phyloP scores from a whole-genome alignment of 495 filamentous ascomycete species.

The Neurospora discreta region DNA sequence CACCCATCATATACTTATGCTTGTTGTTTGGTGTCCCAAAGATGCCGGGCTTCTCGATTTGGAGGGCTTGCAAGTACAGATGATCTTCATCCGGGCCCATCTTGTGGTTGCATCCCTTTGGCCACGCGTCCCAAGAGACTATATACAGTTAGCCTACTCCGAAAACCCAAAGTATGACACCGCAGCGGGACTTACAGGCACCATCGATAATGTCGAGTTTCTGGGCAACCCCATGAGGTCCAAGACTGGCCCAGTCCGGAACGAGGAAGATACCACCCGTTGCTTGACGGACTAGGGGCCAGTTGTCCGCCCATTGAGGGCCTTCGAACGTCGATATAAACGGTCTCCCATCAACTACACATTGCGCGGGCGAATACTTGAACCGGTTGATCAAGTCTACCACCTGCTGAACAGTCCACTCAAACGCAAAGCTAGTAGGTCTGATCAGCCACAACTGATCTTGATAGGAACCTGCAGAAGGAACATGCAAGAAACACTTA shows the following conservation, averaged over 20 bases:
- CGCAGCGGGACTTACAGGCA: conserved; percentile 28
- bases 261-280: conserved; percentile 46
- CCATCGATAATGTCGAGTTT: conserved; percentile 46
- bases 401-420: conserved; percentile 46
- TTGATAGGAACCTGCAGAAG: neutral
- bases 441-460: neutral
- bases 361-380: conserved; percentile 39
- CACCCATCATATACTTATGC: conserved; percentile 61
- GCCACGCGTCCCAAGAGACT: conserved; percentile 69
- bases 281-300: conserved; percentile 42
- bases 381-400: conserved; percentile 46
- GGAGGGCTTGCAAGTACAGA: conserved; percentile 37
- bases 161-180: neutral
- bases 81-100: conserved; percentile 44
- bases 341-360: conserved; percentile 42
- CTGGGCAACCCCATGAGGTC: conserved; percentile 35
- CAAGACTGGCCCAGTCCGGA: conserved; percentile 52
- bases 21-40: neutral
- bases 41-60: conserved; percentile 30
- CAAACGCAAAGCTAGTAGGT: conserved; percentile 29
- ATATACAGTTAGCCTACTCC: neutral
- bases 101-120: conserved; percentile 39
- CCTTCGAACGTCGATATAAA: conserved; percentile 70
- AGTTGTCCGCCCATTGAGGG: conserved; percentile 42
- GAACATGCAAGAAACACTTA: neutral